Evolutionary conservation across 108 stramenopile species (phyloP).

Genomic region (Fistulifera pelliculosa): DNA sequence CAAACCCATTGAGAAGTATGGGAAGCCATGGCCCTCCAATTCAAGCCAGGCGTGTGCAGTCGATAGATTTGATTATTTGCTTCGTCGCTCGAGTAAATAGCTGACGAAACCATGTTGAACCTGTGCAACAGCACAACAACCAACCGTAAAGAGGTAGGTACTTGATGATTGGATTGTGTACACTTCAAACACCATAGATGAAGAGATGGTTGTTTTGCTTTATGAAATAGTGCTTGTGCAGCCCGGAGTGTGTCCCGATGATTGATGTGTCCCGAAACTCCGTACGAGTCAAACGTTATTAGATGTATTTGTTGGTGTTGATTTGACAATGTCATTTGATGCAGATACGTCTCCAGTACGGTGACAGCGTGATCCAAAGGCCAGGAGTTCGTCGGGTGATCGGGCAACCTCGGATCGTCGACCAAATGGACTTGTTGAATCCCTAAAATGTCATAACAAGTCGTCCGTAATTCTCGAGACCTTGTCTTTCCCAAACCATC

Average conservation of each 20-base stretch:
- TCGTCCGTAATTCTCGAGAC: conserved; percentile 39
- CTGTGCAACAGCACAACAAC: conserved; percentile 26
- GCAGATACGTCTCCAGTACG: background rate
- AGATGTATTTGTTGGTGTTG: conserved; percentile 7
- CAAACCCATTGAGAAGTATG: conserved; percentile 81
- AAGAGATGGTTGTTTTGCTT: conserved; percentile 12
- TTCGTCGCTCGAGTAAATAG: background rate
- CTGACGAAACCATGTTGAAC: background rate
- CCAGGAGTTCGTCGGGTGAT: conserved; percentile 40
- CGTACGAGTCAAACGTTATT: conserved; percentile 62
- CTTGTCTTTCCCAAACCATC: conserved; percentile 59
- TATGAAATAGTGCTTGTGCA: conserved; percentile 25
- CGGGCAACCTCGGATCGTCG: conserved; percentile 7
- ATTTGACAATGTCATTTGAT: background rate
- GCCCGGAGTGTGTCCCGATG: conserved; percentile 66
- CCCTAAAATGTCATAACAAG: conserved; percentile 33
- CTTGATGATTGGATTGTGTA: conserved; percentile 36
- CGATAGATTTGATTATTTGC: conserved; percentile 10
- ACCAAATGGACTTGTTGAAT: conserved; percentile 2
- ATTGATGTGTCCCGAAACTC: conserved; percentile 79
- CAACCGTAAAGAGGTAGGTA: conserved; percentile 35
- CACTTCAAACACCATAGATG: conserved; percentile 14
- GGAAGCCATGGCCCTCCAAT: conserved; percentile 73
- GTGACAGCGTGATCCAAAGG: conserved; percentile 10
- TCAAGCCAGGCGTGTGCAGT: conserved; percentile 28